Evolutionary conservation across 2,329 filamentous ascomycete genomes (phyloP), one percentile per base, ranked within the genome.

Genomic region (Colletotrichum siamense): DNA sequence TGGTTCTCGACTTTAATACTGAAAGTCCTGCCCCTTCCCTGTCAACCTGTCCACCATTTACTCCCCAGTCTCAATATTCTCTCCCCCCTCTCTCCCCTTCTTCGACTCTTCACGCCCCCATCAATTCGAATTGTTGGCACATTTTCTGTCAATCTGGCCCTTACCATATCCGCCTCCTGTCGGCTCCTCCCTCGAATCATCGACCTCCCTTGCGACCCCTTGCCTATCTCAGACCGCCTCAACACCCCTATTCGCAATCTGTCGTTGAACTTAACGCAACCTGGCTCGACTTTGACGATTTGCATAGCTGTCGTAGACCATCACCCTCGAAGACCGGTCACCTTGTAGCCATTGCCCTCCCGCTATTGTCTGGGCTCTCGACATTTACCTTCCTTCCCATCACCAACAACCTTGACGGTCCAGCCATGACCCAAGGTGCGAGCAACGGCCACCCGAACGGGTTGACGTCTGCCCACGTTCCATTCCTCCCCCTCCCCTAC

Each of bases 401-500:
- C 39, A 44, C 68, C 28, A 30, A 26, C 15, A 57, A 63, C 57
- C 18, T 62, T 28, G 55, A 63, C 55, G 24, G 65, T 59, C 63
- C 59, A 69, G 69, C 28, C 71, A 77, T 77, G 75, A 77, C 75
- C 71, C 75, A 77, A 75, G 72, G 71, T 49, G 71, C 49, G 63
- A 71, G 79, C 74, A 82, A 81, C 76, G 81, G 80, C 79, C 81
- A 83, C 72, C 81, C 66, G 52, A 79, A 87, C 76, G 85, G 84
- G 78, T 75, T 77, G 88, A 77, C 91, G 66, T 76, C 79, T 80
- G 57, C 64, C 18, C 85, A 88, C 78, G 87, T 93, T 74, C 91
- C 87, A 80, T 90, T 90, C 86, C 94, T 99, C 75, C 91, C 95
- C 71, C 90, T 96, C 77, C 91, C 90, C 79, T 98, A 98, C 89